Conservation (phyloP, 73 alveolate species). For the Paraurostyla sp. region DNA sequence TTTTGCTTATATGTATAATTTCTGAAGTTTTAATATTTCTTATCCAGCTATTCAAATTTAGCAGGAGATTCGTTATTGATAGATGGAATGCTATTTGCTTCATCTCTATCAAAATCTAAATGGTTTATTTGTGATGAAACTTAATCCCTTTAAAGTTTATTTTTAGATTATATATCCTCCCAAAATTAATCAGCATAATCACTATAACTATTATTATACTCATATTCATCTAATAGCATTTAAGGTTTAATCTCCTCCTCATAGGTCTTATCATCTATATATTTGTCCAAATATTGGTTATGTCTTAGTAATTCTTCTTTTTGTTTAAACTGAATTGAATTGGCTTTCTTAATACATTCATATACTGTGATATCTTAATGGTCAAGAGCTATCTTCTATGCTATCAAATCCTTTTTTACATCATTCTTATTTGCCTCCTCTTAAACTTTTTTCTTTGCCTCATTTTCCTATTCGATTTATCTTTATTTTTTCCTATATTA, state of each 20-base stretch:
- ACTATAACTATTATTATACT: constrained; percentile 12
- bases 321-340: not conserved
- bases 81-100: not conserved
- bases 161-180: not conserved
- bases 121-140: not conserved
- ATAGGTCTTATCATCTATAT: not conserved
- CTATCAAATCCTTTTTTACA: not conserved
- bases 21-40: not conserved
- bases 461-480: not conserved
- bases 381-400: constrained; percentile 14
- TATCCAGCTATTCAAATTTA: constrained; percentile 9
- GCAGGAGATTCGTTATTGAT: not conserved
- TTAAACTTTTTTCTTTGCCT: not conserved
- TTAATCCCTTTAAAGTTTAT: not conserved
- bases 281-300: not conserved
- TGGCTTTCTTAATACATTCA: not conserved
- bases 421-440: not conserved
- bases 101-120: not conserved
- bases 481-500: constrained; percentile 9
- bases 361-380: not conserved
- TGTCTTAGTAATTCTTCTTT: not conserved
- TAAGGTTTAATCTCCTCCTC: not conserved
- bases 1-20: not conserved
- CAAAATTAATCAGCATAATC: constrained; percentile 27
- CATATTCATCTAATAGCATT: not conserved